These are phyloP conservation scores for Aspergillus eucalypticola DNA, from an alignment of 2,329 filamentous ascomycete genomes.

Conservation along the genomic window DNA sequence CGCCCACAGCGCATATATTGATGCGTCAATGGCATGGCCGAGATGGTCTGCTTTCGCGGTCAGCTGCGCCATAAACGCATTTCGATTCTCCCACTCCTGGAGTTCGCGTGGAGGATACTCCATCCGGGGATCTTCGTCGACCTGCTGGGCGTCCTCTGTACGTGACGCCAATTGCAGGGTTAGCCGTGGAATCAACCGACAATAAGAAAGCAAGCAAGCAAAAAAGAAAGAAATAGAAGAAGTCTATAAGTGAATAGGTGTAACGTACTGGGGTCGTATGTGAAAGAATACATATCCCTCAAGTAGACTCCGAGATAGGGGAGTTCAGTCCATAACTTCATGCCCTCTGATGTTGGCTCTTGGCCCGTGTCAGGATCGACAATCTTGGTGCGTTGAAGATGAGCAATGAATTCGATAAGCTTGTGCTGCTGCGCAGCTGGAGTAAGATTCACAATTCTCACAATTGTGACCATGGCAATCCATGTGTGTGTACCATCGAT, in stretches of 20 bases:
- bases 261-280: neutral
- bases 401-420: neutral
- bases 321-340: neutral
- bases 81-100: conserved; percentile 1
- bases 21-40: neutral
- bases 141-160: neutral
- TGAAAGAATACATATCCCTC: neutral
- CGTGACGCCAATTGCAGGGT: neutral
- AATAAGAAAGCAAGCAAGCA: no score
- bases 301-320: neutral
- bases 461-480: neutral
- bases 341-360: neutral
- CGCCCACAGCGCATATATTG: neutral
- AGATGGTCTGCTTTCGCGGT: neutral
- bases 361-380: neutral
- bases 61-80: conserved; percentile 1
- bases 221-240: no score
- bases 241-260: no score
- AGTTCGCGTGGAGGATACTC: neutral
- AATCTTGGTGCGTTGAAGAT: neutral
- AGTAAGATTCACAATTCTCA: neutral
- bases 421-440: conserved; percentile 1
- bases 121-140: no score
- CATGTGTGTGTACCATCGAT: neutral
- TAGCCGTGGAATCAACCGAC: neutral